Evolutionary conservation across 73 alveolate species (phyloP), one percentile per base, ranked within the genome.

Genomic region (Tetrahymena borealis): DNA sequence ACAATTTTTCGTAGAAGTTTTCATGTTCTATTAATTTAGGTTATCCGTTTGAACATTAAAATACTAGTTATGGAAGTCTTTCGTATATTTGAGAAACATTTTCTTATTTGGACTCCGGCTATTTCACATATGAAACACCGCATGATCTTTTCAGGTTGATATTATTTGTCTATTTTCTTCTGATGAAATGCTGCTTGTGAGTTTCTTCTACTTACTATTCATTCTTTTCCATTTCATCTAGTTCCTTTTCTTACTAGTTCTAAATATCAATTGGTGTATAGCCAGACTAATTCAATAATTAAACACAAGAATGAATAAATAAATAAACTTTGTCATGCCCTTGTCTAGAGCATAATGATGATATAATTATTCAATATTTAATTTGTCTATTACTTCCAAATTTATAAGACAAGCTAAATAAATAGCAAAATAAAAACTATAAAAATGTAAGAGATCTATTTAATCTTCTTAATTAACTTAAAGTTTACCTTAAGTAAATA

Each of bases 81-180:
- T 93, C 78, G 40, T 38, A 93, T 11, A 93, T 93, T n/a, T 93
- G 93, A 85, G 78, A 79, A 11, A 93, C 95, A 96, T 95, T 93
- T 13, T 39, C 39, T 95, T 97, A 90, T 78, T 96, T 60, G 43
- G 96, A 85, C 91, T 97, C 99, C 15, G 98, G 91, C 60, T 91
- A 40, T 78, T 91, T 91, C 31, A 97, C 98, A 94, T 92, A 97
- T 5, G 97, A 90, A 15, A 97, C 99, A n/a, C 99, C 99, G 85
- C 99, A 97, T 40, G 95, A 94, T 91, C 98, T 93, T 92, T 97
- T 96, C 28, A 97, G 38, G 79, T 93, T 93, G 39, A 93, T 78
- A 15, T 91, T 78, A 11, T 94, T 91, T 16, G 96, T 91, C 92
- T 96, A 90, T 38, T 94, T 94, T 43, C 92, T 78, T 90, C 94